These are phyloP conservation scores for Rhodomyrtus psidioides DNA, from an alignment of 441 rosid species.

Conservation along the genomic window DNA sequence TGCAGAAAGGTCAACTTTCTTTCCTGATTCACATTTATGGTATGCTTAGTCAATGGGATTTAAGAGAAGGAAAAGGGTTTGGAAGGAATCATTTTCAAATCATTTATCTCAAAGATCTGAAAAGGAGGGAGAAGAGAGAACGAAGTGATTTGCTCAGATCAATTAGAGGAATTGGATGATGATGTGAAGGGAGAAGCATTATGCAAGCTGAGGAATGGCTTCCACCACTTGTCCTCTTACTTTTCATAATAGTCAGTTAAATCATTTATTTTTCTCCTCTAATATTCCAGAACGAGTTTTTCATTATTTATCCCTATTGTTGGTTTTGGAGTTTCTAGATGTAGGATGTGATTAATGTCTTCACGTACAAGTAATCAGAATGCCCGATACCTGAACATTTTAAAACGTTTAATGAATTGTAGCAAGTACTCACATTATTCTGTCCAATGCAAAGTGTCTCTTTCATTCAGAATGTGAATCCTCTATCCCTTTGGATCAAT, in stretches of 20 bases:
- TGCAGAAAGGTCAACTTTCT: slow-evolving; percentile 15
- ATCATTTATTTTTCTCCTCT: neutral
- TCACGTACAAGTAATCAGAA: neutral
- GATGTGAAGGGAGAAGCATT: neutral
- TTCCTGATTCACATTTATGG: neutral
- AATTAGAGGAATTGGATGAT: neutral
- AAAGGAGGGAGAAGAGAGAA: neutral
- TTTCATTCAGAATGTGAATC: neutral
- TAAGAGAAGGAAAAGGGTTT: neutral
- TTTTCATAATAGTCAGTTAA: neutral
- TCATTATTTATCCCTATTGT: neutral
- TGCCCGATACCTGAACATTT: neutral
- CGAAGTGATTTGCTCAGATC: neutral
- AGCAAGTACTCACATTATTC: neutral
- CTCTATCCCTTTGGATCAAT: neutral
- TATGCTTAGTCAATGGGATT: neutral
- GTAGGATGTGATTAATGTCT: neutral
- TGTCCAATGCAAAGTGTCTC: neutral
- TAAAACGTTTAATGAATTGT: neutral
- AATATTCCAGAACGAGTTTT: neutral
- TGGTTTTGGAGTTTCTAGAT: neutral
- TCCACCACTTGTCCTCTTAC: neutral
- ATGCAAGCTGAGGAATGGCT: neutral
- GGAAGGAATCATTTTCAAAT: neutral
- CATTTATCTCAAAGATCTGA: neutral